Percentiles rank a stretch among this genome's conserved stretches.
Conservation (phyloP, 306 rosid genomes). For the Fragaria ananassa region DNA sequence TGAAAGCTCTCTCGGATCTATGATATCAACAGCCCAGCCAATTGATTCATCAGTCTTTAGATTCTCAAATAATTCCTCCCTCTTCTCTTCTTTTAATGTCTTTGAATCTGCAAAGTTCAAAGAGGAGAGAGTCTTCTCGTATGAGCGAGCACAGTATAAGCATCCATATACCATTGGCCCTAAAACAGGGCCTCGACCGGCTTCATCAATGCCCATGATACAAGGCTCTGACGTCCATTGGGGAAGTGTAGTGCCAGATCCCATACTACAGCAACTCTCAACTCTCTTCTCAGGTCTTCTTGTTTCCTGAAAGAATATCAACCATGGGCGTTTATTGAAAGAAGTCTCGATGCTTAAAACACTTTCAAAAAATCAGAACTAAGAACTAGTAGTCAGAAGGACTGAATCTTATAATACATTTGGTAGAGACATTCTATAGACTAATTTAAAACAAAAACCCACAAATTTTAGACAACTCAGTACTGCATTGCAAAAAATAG, state of each 20-base stretch:
- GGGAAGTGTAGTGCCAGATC: slow-evolving; percentile 40
- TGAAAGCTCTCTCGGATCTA: slow-evolving; percentile 77
- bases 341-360: neutral
- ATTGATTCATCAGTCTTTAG: slow-evolving; percentile 62
- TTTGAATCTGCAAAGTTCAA: slow-evolving; percentile 93
- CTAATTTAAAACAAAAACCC: neutral
- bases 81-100: slow-evolving; percentile 87
- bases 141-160: slow-evolving; percentile 75
- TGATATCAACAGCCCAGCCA: slow-evolving; percentile 89
- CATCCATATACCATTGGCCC: slow-evolving; percentile 92
- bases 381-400: neutral
- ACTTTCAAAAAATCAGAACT: neutral
- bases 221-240: slow-evolving; percentile 73
- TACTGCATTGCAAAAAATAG: neutral
- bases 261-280: slow-evolving; percentile 27
- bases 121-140: slow-evolving; percentile 60
- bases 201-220: slow-evolving; percentile 92
- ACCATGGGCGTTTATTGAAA: neutral
- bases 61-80: slow-evolving; percentile 80
- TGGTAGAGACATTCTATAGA: neutral
- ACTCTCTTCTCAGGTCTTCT: neutral
- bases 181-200: slow-evolving; percentile 95
- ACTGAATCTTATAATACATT: neutral
- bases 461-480: neutral
- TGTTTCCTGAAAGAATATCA: neutral